Conservation (phyloP, 2,329 filamentous ascomycete genomes). For the Colletotrichum tamarilloi region DNA sequence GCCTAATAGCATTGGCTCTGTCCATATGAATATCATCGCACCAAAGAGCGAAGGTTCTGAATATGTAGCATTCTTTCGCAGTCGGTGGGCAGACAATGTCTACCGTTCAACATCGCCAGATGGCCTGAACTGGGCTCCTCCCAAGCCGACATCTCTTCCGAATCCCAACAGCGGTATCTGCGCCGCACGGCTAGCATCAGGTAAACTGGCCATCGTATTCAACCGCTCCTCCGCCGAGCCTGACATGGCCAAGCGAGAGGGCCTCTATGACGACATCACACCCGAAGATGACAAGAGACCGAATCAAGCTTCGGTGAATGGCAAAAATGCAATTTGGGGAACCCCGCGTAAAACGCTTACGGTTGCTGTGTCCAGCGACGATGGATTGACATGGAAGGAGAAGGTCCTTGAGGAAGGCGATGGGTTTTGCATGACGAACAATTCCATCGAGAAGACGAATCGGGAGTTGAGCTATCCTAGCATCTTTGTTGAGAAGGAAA, state of each 20-base stretch:
- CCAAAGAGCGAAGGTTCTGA: conserved; percentile 38
- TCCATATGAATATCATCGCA: conserved; percentile 56
- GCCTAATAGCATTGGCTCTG: conserved; percentile 49
- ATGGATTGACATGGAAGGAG: conserved; percentile 50
- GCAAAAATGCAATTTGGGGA: conserved; percentile 56
- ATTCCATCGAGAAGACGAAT: conserved; percentile 52
- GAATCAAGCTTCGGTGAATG: conserved; percentile 49
- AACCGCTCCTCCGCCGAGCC: conserved; percentile 50
- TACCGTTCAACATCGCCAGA: conserved; percentile 53
- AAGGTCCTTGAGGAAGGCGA: conserved; percentile 55
- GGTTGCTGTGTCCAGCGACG: conserved; percentile 48
- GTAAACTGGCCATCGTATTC: conserved; percentile 50
- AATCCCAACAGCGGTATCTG: conserved; percentile 57
- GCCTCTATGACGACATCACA: conserved; percentile 57
- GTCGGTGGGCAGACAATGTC: conserved; percentile 56
- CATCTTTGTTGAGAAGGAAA: conserved; percentile 45
- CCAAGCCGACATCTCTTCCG: conserved; percentile 48
- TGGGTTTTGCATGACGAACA: conserved; percentile 58
- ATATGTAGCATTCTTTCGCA: conserved; percentile 53
- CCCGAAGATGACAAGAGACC: conserved; percentile 50
- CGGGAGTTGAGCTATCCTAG: conserved; percentile 57
- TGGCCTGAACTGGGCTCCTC: conserved; percentile 51
- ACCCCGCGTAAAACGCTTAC: conserved; percentile 50
- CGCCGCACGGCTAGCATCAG: conserved; percentile 49
- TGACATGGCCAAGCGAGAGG: conserved; percentile 48